Conservation (phyloP, 2,329 filamentous ascomycete genomes). For the Mollisia scopiformis region DNA sequence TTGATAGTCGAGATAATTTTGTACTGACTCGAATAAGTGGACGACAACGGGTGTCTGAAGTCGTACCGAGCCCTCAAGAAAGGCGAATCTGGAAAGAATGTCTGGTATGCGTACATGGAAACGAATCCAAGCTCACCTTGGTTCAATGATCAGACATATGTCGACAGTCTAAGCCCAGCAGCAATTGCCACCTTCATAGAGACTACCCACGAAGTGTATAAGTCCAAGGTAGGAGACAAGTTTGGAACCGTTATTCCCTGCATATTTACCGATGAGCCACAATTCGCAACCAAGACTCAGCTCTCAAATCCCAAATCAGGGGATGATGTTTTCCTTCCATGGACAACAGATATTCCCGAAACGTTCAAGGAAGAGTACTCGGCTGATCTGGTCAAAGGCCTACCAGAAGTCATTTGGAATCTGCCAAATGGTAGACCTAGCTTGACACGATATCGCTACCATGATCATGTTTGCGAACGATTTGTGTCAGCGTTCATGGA, state of each 20-base stretch:
- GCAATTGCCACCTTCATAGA: conserved; percentile 36
- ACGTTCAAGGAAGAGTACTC: conserved; percentile 31
- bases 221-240: conserved; percentile 32
- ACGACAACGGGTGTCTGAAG: conserved; percentile 32
- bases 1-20: too few relatives aligned
- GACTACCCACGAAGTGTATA: conserved; percentile 37
- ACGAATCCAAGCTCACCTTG: conserved; percentile 34
- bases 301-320: conserved; percentile 28
- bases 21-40: conserved; percentile 14
- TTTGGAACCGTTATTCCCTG: conserved; percentile 37
- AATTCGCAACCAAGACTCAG: conserved; percentile 37
- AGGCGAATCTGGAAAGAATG: conserved; percentile 27
- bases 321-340: conserved; percentile 37
- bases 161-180: conserved; percentile 35
- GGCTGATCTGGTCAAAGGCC: conserved; percentile 27
- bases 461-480: conserved; percentile 38
- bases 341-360: conserved; percentile 35
- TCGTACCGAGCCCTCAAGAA: conserved; percentile 23
- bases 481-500: conserved; percentile 39
- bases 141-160: conserved; percentile 38
- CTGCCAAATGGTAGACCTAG: conserved; percentile 32
- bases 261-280: conserved; percentile 40
- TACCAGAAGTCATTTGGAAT: conserved; percentile 39
- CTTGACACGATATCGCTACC: conserved; percentile 34
- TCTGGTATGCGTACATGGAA: conserved; percentile 40